Conservation (phyloP, 108 stramenopile species). For the Pinguiococcus pyrenoidosus region DNA sequence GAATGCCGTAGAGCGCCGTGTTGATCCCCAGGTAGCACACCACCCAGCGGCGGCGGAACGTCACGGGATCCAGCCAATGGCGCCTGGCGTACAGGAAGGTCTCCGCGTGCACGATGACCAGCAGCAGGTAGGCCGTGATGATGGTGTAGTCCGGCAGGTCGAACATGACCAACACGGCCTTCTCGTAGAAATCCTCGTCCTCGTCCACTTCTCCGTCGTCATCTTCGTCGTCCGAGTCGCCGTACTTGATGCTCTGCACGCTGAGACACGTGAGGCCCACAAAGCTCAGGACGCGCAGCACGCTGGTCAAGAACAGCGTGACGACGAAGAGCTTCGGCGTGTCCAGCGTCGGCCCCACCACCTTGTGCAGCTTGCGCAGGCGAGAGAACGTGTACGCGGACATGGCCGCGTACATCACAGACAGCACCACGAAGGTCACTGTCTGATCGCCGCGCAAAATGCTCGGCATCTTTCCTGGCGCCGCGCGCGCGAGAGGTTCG, state of each 20-base stretch:
- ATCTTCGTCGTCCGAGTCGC: conserved; percentile 33
- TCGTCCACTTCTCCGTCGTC: conserved; percentile 1
- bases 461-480: no score
- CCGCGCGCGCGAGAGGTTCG: no score
- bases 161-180: conserved; percentile 59
- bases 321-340: conserved; percentile 60
- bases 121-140: conserved; percentile 61
- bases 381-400: no score
- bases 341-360: conserved; percentile 13
- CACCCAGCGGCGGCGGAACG: conserved; percentile 43
- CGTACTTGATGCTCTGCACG: conserved; percentile 55
- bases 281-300: conserved; percentile 62
- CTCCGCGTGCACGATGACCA: conserved; percentile 70
- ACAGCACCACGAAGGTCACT: no score
- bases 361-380: conserved; percentile 9
- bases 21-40: conserved; percentile 68
- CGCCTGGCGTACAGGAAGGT: conserved; percentile 55
- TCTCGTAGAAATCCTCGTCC: conserved; percentile 58
- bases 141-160: conserved; percentile 70
- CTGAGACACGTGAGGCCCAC: conserved; percentile 57
- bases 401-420: no score
- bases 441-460: no score
- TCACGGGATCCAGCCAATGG: conserved; percentile 41
- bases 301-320: conserved; percentile 53
- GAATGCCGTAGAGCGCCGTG: conserved; percentile 49